Percentiles rank a stretch among this genome's conserved stretches.
Conservation (phyloP, 495 filamentous ascomycete genomes). For the Talaromyces thailandensis region DNA sequence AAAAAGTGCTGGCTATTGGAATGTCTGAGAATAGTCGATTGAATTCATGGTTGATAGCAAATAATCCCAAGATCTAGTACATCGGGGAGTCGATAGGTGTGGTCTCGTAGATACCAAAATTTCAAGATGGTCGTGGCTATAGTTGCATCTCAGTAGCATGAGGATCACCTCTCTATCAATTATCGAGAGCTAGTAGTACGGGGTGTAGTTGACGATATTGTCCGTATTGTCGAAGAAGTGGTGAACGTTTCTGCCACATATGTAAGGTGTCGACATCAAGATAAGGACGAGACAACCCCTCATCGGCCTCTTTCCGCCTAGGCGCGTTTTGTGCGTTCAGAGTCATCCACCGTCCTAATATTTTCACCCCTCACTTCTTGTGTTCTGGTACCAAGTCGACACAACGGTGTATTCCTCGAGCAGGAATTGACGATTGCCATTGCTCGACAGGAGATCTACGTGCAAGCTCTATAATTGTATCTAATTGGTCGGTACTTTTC, state of each 20-base stretch:
- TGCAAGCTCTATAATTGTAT: neutral
- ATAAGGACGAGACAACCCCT: neutral
- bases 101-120: neutral
- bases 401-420: neutral
- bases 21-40: neutral
- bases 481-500: neutral
- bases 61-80: neutral
- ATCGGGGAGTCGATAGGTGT: neutral
- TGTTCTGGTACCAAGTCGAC: neutral
- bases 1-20: neutral
- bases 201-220: neutral
- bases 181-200: neutral
- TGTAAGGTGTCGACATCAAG: neutral
- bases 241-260: neutral
- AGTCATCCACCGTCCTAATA: neutral
- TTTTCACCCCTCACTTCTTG: neutral
- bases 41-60: neutral
- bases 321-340: neutral
- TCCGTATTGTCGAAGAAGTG: neutral
- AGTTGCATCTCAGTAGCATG: no score
- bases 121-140: no score
- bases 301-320: neutral
- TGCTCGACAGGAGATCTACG: neutral
- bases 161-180: no score
- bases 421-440: neutral